phyloP scores from a whole-genome alignment of 2,329 filamentous ascomycete genomes.

The Trichoderma brevicompactum region DNA sequence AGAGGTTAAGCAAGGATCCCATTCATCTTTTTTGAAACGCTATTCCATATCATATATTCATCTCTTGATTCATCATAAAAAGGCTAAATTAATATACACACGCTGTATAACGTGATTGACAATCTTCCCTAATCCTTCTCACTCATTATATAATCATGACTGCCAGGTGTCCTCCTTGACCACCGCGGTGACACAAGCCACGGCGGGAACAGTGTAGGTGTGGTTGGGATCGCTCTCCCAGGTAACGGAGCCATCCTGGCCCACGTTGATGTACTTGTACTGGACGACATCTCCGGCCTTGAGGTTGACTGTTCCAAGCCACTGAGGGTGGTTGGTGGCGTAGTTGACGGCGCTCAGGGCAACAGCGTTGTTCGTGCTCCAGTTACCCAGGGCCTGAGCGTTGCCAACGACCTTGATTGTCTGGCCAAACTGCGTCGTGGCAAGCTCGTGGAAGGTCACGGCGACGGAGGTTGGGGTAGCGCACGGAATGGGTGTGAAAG shows the following conservation, averaged over 20 bases:
- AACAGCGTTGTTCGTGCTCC: slow-evolving; percentile 60
- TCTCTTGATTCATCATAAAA: slow-evolving; percentile 16
- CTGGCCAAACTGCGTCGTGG: slow-evolving; percentile 63
- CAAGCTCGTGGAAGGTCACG: slow-evolving; percentile 66
- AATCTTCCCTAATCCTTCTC: not conserved
- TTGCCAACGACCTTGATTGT: slow-evolving; percentile 68
- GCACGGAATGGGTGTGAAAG: slow-evolving; percentile 44
- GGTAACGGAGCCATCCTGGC: slow-evolving; percentile 55
- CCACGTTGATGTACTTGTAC: slow-evolving; percentile 72
- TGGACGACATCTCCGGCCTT: slow-evolving; percentile 55
- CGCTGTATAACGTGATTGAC: not conserved
- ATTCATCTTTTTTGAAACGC: not conserved
- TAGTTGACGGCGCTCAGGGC: slow-evolving; percentile 63
- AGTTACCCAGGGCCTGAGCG: slow-evolving; percentile 62
- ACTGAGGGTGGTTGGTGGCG: slow-evolving; percentile 62
- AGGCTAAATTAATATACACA: slow-evolving; percentile 20
- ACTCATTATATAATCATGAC: slow-evolving; percentile 13
- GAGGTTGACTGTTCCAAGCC: slow-evolving; percentile 61
- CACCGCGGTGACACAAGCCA: slow-evolving; percentile 38
- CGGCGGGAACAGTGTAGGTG: slow-evolving; percentile 39
- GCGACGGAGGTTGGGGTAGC: slow-evolving; percentile 51
- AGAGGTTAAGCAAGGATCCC: not conserved
- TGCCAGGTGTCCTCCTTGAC: slow-evolving; percentile 41
- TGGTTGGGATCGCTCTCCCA: slow-evolving; percentile 69
- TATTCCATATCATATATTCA: slow-evolving; percentile 6